phyloP scores from a whole-genome alignment of 1,139 yeast genomes.

The Yamadazyma trypodendri region DNA sequence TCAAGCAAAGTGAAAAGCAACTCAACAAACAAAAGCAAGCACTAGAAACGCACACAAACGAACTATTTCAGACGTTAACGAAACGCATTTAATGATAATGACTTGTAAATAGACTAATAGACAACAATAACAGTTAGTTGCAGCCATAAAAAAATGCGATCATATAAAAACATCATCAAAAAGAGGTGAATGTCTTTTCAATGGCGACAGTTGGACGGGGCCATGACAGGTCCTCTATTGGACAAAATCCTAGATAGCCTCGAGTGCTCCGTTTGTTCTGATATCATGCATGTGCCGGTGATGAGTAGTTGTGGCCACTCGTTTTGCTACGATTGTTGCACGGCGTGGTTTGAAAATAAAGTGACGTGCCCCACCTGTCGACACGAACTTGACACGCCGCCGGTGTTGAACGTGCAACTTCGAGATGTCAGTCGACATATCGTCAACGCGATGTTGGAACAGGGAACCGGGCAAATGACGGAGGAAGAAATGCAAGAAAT shows the following conservation, averaged over 20 bases:
- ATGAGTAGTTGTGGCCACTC: conserved; percentile 45
- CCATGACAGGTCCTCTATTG: conserved; percentile 7
- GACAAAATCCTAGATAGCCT: conserved; percentile 17
- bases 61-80: conserved; percentile 23
- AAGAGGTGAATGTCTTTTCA: conserved; percentile 4
- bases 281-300: conserved; percentile 45
- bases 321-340: conserved; percentile 49
- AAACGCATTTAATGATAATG: conserved; percentile 11
- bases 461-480: conserved; percentile 17
- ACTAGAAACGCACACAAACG: conserved; percentile 18
- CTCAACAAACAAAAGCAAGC: conserved; percentile 30
- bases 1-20: conserved; percentile 33
- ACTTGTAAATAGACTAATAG: conserved; percentile 1
- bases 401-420: conserved; percentile 45
- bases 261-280: conserved; percentile 47
- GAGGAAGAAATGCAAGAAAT: conserved; percentile 21
- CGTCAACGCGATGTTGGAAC: conserved; percentile 30
- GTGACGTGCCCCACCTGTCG: conserved; percentile 60
- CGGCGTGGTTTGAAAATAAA: conserved; percentile 49
- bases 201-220: conserved; percentile 6
- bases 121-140: conserved; percentile 5
- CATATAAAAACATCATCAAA: too few relatives aligned
- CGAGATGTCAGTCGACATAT: conserved; percentile 33
- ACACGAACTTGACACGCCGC: conserved; percentile 38
- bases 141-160: too few relatives aligned